Conservation (phyloP, 192 early-diverging fungal genomes). For the Chytriomyces hyalinus region DNA sequence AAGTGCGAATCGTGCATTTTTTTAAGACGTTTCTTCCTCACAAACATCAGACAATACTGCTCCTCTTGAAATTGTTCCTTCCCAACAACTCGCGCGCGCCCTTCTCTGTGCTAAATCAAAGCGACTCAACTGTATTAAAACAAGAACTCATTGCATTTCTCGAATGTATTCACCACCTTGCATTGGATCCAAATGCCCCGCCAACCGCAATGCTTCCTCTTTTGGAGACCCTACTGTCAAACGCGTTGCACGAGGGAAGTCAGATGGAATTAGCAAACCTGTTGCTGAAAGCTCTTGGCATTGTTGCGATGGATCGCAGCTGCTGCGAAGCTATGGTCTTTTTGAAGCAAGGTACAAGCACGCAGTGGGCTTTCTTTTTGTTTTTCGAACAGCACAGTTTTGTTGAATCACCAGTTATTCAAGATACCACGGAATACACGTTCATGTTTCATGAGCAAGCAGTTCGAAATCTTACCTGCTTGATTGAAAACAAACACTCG, state of each 20-base stretch:
- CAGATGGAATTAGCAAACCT: background rate
- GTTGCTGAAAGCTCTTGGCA: background rate
- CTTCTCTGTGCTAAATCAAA: background rate
- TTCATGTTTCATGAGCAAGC: too few relatives aligned
- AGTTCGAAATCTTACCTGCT: too few relatives aligned
- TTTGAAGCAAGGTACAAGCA: too few relatives aligned
- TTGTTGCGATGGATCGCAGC: background rate
- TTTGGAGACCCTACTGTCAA: background rate
- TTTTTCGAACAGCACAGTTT: too few relatives aligned
- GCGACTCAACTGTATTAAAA: background rate
- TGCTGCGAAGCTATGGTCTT: background rate
- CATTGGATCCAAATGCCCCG: background rate
- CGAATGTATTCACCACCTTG: background rate
- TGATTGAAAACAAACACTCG: too few relatives aligned
- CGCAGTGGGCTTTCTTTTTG: too few relatives aligned
- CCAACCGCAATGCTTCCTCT: background rate
- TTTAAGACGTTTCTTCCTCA: background rate
- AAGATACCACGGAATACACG: too few relatives aligned
- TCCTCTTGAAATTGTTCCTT: too few relatives aligned
- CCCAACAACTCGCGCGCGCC: too few relatives aligned
- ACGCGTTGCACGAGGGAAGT: background rate
- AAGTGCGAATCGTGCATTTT: background rate
- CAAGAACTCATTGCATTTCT: background rate
- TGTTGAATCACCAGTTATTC: too few relatives aligned
- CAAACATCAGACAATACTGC: background rate